Evolutionary conservation across 2,329 filamentous ascomycete genomes (phyloP).

Genomic region (Escovopsis sp.): DNA sequence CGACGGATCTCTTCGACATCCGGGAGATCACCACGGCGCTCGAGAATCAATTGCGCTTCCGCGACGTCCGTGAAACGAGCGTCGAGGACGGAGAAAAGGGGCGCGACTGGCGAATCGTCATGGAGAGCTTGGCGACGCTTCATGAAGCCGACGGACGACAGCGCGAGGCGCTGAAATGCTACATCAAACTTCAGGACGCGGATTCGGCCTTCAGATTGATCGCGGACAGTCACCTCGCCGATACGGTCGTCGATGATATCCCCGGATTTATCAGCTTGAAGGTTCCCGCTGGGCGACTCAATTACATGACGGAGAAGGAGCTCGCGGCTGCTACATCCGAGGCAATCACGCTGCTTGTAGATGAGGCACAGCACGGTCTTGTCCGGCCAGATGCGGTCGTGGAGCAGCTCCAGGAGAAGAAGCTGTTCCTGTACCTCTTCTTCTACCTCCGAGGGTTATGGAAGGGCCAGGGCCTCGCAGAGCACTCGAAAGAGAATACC

Average conservation of each 20-base stretch:
- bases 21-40: slow-evolving; percentile 62
- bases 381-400: slow-evolving; percentile 68
- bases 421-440: slow-evolving; percentile 63
- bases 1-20: slow-evolving; percentile 70
- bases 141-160: slow-evolving; percentile 70
- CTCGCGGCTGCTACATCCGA: slow-evolving; percentile 70
- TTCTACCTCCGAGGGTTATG: slow-evolving; percentile 85
- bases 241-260: slow-evolving; percentile 80
- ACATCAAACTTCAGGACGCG: slow-evolving; percentile 82
- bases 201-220: slow-evolving; percentile 80
- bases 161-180: slow-evolving; percentile 73
- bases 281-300: slow-evolving; percentile 57
- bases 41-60: slow-evolving; percentile 66
- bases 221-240: slow-evolving; percentile 75
- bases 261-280: slow-evolving; percentile 75
- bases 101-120: slow-evolving; percentile 78
- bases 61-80: slow-evolving; percentile 61
- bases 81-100: slow-evolving; percentile 58
- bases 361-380: slow-evolving; percentile 81
- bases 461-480: slow-evolving; percentile 53
- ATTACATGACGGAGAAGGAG: slow-evolving; percentile 50
- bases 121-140: slow-evolving; percentile 71
- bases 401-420: slow-evolving; percentile 54
- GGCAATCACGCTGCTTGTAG: slow-evolving; percentile 71
- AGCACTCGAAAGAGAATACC: slow-evolving; percentile 36